phyloP scores from a whole-genome alignment of 202 grass and related monocot genomes.

The Bolboschoenoplectus hybrid region DNA sequence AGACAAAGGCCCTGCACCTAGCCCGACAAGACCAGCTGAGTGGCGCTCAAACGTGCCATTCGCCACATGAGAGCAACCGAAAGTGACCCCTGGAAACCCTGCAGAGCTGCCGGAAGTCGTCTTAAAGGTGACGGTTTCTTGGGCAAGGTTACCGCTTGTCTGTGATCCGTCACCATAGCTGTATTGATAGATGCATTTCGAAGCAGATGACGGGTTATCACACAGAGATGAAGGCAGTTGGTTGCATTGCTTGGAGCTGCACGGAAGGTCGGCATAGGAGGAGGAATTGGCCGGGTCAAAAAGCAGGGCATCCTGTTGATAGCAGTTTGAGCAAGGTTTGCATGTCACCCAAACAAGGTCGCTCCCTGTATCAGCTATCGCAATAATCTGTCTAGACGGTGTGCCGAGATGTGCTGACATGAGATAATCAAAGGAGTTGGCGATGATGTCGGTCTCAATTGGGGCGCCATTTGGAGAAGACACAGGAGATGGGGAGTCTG shows the following conservation, averaged over 20 bases:
- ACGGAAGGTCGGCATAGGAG: conserved; percentile 48
- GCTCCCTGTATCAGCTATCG: conserved; percentile 64
- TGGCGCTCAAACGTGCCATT: conserved; percentile 36
- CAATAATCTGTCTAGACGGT: conserved; percentile 48
- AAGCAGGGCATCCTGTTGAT: conserved; percentile 23
- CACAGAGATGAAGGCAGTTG: conserved; percentile 36
- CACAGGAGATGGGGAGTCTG: conserved; percentile 14
- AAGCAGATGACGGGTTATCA: conserved; percentile 6
- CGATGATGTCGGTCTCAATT: conserved; percentile 46
- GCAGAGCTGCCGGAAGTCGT: not conserved
- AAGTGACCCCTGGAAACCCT: conserved; percentile 29
- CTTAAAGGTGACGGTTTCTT: conserved; percentile 58
- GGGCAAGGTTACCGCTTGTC: conserved; percentile 44
- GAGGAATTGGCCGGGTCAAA: conserved; percentile 48
- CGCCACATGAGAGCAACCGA: conserved; percentile 48
- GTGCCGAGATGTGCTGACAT: conserved; percentile 57
- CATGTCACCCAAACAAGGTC: conserved; percentile 64
- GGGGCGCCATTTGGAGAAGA: not conserved
- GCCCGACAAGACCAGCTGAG: conserved; percentile 50
- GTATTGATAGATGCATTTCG: conserved; percentile 55
- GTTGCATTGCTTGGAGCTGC: conserved; percentile 42
- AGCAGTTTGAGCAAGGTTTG: conserved; percentile 37
- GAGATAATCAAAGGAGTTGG: conserved; percentile 53
- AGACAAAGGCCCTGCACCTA: conserved; percentile 46
- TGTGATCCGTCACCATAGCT: conserved; percentile 51